Percentiles rank a stretch among this genome's conserved stretches.
Conservation (phyloP, 2,329 filamentous ascomycete genomes). For the Claviceps sp. region DNA sequence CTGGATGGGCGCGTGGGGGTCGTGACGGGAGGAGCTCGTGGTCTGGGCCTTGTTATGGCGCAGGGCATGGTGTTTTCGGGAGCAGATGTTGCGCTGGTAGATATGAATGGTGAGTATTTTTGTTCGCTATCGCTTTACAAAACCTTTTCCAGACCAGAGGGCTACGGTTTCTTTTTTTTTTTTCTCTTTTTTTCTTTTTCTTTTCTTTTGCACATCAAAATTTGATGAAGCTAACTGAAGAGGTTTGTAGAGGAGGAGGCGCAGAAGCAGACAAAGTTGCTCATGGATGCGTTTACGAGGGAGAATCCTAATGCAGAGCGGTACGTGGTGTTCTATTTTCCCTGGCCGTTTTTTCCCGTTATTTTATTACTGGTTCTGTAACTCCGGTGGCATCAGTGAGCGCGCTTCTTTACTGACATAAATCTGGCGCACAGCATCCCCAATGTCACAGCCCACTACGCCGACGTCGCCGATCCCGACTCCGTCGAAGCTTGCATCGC, state of each 20-base stretch:
- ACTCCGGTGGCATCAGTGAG: too few species aligned
- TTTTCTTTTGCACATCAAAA: too few species aligned
- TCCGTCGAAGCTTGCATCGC: conserved; percentile 64
- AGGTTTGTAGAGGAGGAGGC: conserved; percentile 60
- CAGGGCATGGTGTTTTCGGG: conserved; percentile 83
- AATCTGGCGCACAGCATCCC: conserved; percentile 37
- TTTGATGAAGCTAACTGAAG: too few species aligned
- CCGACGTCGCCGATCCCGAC: conserved; percentile 68
- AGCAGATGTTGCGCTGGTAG: conserved; percentile 80
- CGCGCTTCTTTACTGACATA: neutral
- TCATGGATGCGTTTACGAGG: conserved; percentile 62
- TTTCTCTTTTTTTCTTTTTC: too few species aligned
- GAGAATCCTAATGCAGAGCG: conserved; percentile 65
- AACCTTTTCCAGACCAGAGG: too few species aligned
- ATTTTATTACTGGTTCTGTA: neutral
- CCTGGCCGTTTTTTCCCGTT: too few species aligned
- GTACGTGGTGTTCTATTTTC: conserved; percentile 25
- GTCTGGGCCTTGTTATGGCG: conserved; percentile 82
- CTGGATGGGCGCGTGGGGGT: conserved; percentile 72
- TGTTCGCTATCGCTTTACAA: too few species aligned
- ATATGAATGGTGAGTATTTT: conserved; percentile 59
- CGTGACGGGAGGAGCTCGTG: conserved; percentile 82
- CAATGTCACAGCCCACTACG: conserved; percentile 78
- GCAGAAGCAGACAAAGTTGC: conserved; percentile 56
- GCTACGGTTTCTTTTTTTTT: neutral